Percentiles rank a stretch among this genome's conserved stretches.
phyloP scores from a whole-genome alignment of 352 stramenopile genomes.

The Phytophthora hibernalis region DNA sequence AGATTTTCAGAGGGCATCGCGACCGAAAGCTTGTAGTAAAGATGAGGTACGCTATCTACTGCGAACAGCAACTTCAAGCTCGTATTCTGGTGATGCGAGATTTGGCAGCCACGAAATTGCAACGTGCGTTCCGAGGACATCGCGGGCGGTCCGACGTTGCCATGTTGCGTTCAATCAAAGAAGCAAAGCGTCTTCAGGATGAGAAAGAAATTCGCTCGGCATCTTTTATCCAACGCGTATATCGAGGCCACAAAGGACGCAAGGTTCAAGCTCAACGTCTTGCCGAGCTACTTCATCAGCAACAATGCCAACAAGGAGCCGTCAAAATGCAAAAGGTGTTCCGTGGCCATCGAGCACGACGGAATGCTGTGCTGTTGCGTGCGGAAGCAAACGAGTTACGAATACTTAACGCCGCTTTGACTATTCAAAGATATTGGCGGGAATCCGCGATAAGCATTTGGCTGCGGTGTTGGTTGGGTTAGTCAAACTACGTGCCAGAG shows the following conservation, averaged over 20 bases:
- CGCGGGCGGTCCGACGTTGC: slow-evolving; percentile 55
- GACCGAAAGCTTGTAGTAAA: slow-evolving; percentile 48
- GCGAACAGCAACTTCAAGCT: slow-evolving; percentile 56
- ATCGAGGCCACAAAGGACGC: slow-evolving; percentile 70
- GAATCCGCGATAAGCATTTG: slow-evolving; percentile 79
- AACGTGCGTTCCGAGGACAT: slow-evolving; percentile 76
- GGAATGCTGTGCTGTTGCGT: slow-evolving; percentile 48
- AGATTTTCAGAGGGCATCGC: slow-evolving; percentile 74
- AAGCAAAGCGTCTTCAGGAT: slow-evolving; percentile 52
- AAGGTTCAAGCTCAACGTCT: slow-evolving; percentile 52
- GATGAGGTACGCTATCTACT: slow-evolving; percentile 55
- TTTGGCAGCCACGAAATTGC: slow-evolving; percentile 70
- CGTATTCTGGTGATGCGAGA: slow-evolving; percentile 65
- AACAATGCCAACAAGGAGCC: slow-evolving; percentile 57
- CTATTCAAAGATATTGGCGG: slow-evolving; percentile 85
- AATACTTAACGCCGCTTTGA: slow-evolving; percentile 62
- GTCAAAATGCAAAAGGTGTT: slow-evolving; percentile 76
- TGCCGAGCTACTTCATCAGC: slow-evolving; percentile 54
- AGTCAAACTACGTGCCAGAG: slow-evolving; percentile 64
- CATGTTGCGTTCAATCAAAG: slow-evolving; percentile 54
- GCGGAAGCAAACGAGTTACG: slow-evolving; percentile 47
- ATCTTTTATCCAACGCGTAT: slow-evolving; percentile 79
- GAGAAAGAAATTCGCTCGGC: slow-evolving; percentile 54
- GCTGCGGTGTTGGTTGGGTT: slow-evolving; percentile 73
- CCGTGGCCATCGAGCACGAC: slow-evolving; percentile 60